phyloP scores from a whole-genome alignment of 495 filamentous ascomycete genomes.

The Aspergillus bertholletiae region DNA sequence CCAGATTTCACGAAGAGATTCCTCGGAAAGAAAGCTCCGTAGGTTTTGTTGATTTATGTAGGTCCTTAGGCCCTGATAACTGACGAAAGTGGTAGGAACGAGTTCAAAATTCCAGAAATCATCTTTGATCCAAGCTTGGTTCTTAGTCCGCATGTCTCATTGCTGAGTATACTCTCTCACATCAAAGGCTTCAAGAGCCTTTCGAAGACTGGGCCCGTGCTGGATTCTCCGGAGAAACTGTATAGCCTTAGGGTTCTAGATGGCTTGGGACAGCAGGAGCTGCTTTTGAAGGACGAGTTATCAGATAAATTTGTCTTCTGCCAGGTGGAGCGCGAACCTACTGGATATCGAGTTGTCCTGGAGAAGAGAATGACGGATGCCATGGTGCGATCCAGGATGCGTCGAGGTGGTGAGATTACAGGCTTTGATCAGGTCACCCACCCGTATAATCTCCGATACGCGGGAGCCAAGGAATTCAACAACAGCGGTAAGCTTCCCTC shows the following conservation, averaged over 20 bases:
- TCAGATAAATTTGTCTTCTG: constrained; percentile 15
- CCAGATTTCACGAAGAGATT: constrained; percentile 30
- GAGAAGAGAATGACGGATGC: constrained; percentile 12
- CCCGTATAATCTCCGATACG: constrained; percentile 22
- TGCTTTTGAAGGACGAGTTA: constrained; percentile 17
- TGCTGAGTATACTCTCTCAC: constrained; percentile 29
- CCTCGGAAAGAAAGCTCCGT: constrained; percentile 26
- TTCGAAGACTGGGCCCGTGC: constrained; percentile 14
- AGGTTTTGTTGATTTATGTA: neutral
- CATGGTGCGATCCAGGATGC: constrained; percentile 20
- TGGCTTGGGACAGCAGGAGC: constrained; percentile 24
- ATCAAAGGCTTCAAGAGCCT: constrained; percentile 25
- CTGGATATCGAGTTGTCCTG: constrained; percentile 13
- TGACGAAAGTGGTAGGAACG: constrained; percentile 19
- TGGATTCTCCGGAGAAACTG: constrained; percentile 25
- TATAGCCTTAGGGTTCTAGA: constrained; percentile 27
- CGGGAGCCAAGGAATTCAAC: constrained; percentile 21
- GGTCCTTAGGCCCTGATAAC: neutral
- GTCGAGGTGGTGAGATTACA: constrained; percentile 20
- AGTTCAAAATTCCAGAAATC: constrained; percentile 28
- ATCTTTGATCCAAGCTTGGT: constrained; percentile 28
- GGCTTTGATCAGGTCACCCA: constrained; percentile 20
- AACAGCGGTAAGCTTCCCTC: constrained; percentile 18
- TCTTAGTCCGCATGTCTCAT: constrained; percentile 18
- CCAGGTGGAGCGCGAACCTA: constrained; percentile 13